Percentiles rank a stretch among this genome's conserved stretches.
These are phyloP conservation scores for Mortierella antarctica DNA, from an alignment of 192 early-diverging fungal species.

Conservation along the genomic window DNA sequence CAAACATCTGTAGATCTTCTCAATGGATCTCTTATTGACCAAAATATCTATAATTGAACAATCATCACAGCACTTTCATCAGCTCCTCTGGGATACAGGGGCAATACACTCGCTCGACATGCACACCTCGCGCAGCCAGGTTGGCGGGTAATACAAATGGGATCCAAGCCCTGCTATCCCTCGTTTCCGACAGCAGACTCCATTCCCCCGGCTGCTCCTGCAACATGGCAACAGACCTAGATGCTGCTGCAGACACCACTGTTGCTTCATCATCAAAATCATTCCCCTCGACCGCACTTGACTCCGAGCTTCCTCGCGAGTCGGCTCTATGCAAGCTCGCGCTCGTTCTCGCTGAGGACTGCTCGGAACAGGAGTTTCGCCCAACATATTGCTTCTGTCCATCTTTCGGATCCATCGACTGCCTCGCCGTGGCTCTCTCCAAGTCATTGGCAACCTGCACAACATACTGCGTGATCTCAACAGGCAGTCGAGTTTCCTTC, in stretches of 20 bases:
- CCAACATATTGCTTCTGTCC: not conserved
- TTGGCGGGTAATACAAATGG: constrained; percentile 22
- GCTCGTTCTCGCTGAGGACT: not conserved
- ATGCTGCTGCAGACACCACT: not conserved
- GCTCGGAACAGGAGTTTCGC: not conserved
- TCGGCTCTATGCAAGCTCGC: not conserved
- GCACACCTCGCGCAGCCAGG: constrained; percentile 16
- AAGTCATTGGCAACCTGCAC: constrained; percentile 76
- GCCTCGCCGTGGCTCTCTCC: constrained; percentile 47
- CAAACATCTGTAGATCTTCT: too few relatives aligned
- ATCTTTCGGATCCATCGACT: constrained; percentile 6
- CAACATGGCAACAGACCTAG: not conserved
- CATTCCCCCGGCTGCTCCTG: constrained; percentile 1
- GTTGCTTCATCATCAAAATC: not conserved
- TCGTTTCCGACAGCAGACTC: constrained; percentile 7
- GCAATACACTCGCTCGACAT: constrained; percentile 21
- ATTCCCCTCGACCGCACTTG: not conserved
- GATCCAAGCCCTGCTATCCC: constrained; percentile 23
- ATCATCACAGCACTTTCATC: constrained; percentile 20
- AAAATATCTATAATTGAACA: constrained; percentile 2
- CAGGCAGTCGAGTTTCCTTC: constrained; percentile 75
- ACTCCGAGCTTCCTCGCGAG: not conserved
- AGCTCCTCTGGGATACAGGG: constrained; percentile 43
- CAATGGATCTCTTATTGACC: not conserved
- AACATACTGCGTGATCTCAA: constrained; percentile 80